phyloP scores from a whole-genome alignment of 164 flowering plant species.

The Berberis vulgaris region DNA sequence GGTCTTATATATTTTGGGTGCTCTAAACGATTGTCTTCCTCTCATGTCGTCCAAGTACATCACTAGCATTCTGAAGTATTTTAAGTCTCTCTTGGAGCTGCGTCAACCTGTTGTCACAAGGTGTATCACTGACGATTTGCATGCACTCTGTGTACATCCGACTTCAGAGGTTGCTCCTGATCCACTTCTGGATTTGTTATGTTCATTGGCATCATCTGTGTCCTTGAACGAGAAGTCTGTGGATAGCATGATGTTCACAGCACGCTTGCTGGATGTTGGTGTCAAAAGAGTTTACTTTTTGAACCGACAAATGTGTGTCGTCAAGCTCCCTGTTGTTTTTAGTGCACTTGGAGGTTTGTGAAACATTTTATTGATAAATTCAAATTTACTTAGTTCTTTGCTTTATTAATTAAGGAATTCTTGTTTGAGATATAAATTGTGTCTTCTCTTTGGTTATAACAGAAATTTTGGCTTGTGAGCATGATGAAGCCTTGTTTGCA shows the following conservation, averaged over 20 bases:
- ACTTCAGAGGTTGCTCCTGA: constrained; percentile 53
- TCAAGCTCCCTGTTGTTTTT: constrained; percentile 70
- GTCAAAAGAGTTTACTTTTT: constrained; percentile 51
- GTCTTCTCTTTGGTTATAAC: constrained; percentile 11
- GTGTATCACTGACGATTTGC: constrained; percentile 54
- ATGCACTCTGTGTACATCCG: constrained; percentile 46
- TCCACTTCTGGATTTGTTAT: constrained; percentile 51
- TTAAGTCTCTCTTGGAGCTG: constrained; percentile 55
- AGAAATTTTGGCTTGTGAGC: constrained; percentile 76
- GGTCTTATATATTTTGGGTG: constrained; percentile 61
- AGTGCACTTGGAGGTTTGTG: constrained; percentile 69
- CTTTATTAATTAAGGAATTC: not conserved
- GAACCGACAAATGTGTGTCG: constrained; percentile 51
- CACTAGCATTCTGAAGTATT: constrained; percentile 51
- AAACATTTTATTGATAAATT: not conserved
- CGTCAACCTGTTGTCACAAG: constrained; percentile 61
- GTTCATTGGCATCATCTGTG: constrained; percentile 45
- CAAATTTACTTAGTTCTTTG: not conserved
- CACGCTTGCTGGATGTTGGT: constrained; percentile 75
- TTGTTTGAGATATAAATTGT: not conserved
- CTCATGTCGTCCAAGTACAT: constrained; percentile 44
- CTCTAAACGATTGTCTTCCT: constrained; percentile 72
- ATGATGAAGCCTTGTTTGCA: constrained; percentile 75
- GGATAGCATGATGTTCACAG: constrained; percentile 65
- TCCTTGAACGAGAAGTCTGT: constrained; percentile 50